Percentiles rank a stretch among this genome's conserved stretches.
These are phyloP conservation scores for Calycina herbarum DNA, from an alignment of 2,329 filamentous ascomycete genomes.

Conservation along the genomic window DNA sequence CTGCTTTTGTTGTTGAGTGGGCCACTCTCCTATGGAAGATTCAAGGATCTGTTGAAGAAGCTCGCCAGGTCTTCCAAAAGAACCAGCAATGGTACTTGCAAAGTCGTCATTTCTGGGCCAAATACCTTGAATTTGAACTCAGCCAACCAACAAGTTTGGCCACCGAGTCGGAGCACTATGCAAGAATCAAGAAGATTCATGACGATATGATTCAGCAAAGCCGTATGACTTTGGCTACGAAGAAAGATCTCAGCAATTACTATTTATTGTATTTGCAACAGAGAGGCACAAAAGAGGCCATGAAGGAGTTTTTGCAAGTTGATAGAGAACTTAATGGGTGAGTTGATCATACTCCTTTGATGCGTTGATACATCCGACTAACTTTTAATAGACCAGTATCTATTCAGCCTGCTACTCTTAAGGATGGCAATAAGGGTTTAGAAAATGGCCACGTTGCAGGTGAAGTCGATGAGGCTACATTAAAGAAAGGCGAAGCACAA, in stretches of 20 bases:
- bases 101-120: slow-evolving; percentile 86
- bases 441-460: slow-evolving; percentile 45
- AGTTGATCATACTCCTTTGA: slow-evolving; percentile 33
- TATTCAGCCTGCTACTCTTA: slow-evolving; percentile 40
- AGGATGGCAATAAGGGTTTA: slow-evolving; percentile 41
- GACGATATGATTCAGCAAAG: slow-evolving; percentile 73
- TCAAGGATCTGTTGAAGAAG: slow-evolving; percentile 77
- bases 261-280: slow-evolving; percentile 87
- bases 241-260: slow-evolving; percentile 72
- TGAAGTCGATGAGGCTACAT: slow-evolving; percentile 44
- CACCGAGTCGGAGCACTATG: slow-evolving; percentile 63
- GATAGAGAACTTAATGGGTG: slow-evolving; percentile 88
- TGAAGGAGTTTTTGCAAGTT: slow-evolving; percentile 80
- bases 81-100: slow-evolving; percentile 83
- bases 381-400: slow-evolving; percentile 42
- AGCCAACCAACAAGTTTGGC: slow-evolving; percentile 71
- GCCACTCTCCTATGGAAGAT: slow-evolving; percentile 84
- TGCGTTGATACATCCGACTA: slow-evolving; percentile 11
- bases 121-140: slow-evolving; percentile 85
- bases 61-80: slow-evolving; percentile 78
- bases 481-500: slow-evolving; percentile 44
- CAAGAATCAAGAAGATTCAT: slow-evolving; percentile 79
- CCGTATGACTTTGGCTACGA: slow-evolving; percentile 62
- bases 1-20: slow-evolving; percentile 85
- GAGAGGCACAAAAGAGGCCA: slow-evolving; percentile 76